Conservation (phyloP, 441 rosid species). For the Raphanus hybrid region DNA sequence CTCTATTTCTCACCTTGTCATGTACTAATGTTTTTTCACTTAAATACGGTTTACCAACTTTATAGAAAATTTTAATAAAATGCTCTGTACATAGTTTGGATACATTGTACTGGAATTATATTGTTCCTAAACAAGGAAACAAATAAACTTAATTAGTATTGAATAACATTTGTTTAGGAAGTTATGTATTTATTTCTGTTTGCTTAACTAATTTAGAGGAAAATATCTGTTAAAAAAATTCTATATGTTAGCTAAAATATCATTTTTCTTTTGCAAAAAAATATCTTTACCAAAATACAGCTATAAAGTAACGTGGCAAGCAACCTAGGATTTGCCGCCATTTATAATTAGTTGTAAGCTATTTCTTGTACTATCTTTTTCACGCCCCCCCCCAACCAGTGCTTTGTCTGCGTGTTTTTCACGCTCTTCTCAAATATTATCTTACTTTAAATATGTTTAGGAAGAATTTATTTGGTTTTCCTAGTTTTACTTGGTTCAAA, state of each 20-base stretch:
- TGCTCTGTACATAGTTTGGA: background rate
- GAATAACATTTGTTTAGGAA: background rate
- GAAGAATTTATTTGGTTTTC: background rate
- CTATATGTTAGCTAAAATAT: background rate
- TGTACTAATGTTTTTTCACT: background rate
- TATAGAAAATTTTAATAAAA: background rate
- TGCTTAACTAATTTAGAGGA: background rate
- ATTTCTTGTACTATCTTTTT: conserved; percentile 48
- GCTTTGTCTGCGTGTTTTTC: background rate
- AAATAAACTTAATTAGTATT: background rate
- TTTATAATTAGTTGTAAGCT: conserved; percentile 54
- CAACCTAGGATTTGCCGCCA: conserved; percentile 86
- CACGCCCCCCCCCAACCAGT: conserved; percentile 26
- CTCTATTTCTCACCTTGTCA: background rate
- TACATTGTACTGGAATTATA: background rate
- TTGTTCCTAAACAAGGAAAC: background rate
- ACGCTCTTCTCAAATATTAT: conserved; percentile 7
- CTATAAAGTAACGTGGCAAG: conserved; percentile 67
- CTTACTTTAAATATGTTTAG: background rate
- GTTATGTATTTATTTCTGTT: background rate
- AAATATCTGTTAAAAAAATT: conserved; percentile 14
- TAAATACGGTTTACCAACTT: background rate
- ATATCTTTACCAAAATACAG: conserved; percentile 39
- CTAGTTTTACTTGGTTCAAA: too few species aligned
- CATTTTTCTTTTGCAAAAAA: conserved; percentile 21